Evolutionary conservation across 495 filamentous ascomycete species (phyloP).

Genomic region (Aspergillus indologenus): DNA sequence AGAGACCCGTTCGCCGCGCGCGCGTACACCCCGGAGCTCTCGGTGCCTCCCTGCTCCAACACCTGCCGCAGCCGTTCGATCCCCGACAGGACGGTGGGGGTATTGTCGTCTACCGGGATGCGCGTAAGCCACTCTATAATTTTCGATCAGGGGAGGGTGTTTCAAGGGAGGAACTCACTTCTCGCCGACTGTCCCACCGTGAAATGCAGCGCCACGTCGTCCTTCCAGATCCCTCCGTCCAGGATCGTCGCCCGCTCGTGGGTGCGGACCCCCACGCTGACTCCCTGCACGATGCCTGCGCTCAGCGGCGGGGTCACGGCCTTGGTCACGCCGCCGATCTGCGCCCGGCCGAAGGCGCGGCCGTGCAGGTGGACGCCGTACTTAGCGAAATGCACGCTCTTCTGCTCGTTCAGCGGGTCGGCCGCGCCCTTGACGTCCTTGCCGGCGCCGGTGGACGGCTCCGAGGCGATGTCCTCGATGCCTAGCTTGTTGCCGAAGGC

Average conservation of each 20-base stretch:
- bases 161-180: slow-evolving; percentile 6
- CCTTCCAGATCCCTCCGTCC: slow-evolving; percentile 36
- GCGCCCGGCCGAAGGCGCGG: slow-evolving; percentile 39
- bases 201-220: slow-evolving; percentile 47
- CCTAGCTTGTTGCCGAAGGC: slow-evolving; percentile 52
- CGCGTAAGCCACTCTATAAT: background rate
- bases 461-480: slow-evolving; percentile 54
- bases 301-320: slow-evolving; percentile 43
- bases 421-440: background rate
- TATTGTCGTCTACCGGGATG: background rate
- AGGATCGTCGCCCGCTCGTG: slow-evolving; percentile 37
- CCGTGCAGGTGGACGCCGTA: slow-evolving; percentile 50
- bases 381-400: slow-evolving; percentile 40
- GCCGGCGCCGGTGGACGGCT: slow-evolving; percentile 47
- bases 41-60: background rate
- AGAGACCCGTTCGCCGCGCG: background rate
- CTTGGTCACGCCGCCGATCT: slow-evolving; percentile 48
- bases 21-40: background rate
- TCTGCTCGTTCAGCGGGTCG: slow-evolving; percentile 16
- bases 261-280: slow-evolving; percentile 45
- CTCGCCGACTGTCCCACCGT: slow-evolving; percentile 30
- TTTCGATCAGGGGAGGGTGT: background rate
- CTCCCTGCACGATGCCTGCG: slow-evolving; percentile 37
- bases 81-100: background rate
- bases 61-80: background rate